These are phyloP conservation scores for Coemansia sp. DNA, from an alignment of 192 early-diverging fungal genomes.

Conservation along the genomic window DNA sequence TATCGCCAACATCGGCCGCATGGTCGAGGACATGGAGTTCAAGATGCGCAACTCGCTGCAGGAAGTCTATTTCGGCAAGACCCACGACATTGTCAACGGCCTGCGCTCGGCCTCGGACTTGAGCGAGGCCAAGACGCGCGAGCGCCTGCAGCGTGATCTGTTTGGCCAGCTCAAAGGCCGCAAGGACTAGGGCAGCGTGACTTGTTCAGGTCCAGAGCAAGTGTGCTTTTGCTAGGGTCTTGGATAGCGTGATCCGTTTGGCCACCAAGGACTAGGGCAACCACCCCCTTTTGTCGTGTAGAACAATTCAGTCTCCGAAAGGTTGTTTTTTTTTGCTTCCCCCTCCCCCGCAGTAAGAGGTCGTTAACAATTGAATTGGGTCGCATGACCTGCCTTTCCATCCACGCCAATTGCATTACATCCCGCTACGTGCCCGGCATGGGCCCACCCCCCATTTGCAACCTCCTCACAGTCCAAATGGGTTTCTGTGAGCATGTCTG, in stretches of 20 bases:
- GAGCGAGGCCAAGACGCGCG: conserved; percentile 71
- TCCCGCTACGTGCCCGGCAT: too few species aligned
- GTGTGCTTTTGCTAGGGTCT: not conserved
- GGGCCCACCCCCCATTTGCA: too few species aligned
- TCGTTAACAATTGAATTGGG: not conserved
- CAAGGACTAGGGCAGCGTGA: conserved; percentile 34
- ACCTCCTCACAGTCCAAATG: not conserved
- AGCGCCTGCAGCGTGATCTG: conserved; percentile 76
- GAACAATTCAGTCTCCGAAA: too few species aligned
- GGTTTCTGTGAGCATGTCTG: not conserved
- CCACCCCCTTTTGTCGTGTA: too few species aligned
- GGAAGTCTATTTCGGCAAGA: conserved; percentile 98
- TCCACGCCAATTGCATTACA: not conserved
- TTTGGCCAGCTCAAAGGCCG: conserved; percentile 65
- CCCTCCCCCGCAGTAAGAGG: too few species aligned
- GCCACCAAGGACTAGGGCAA: too few species aligned
- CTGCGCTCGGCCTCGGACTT: conserved; percentile 77
- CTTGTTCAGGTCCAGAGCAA: not conserved
- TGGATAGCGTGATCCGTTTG: too few species aligned
- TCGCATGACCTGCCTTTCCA: not conserved
- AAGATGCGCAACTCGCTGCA: conserved; percentile 94
- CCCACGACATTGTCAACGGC: conserved; percentile 95
- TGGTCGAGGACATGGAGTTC: conserved; percentile 98
- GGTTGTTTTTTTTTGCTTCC: too few species aligned
- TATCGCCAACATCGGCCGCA: conserved; percentile 90